Conservation (phyloP, 805 yeast species). For the Ogataea trehaloabstinens region DNA sequence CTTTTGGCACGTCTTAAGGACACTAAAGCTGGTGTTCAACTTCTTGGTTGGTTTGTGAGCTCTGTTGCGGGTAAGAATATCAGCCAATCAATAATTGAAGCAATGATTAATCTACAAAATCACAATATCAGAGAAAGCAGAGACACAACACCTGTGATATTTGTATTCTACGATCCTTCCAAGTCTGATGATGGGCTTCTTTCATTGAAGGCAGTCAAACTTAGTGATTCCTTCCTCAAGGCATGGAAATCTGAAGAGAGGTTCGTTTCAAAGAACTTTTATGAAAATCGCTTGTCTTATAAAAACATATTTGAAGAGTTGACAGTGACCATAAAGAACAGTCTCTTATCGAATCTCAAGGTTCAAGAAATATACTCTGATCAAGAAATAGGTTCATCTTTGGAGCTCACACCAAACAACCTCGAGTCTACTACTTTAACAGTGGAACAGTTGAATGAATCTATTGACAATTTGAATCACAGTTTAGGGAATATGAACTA, state of each 20-base stretch:
- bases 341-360: conserved; percentile 51
- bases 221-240: conserved; percentile 59
- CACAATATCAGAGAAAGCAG: conserved; percentile 25
- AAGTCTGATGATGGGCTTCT: conserved; percentile 61
- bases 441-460: conserved; percentile 62
- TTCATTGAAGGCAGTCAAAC: conserved; percentile 65
- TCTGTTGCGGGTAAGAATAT: conserved; percentile 68
- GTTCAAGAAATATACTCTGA: conserved; percentile 24
- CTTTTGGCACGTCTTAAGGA: conserved; percentile 58
- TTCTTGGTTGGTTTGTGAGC: conserved; percentile 80
- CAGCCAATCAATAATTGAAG: conserved; percentile 64
- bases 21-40: conserved; percentile 64
- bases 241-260: conserved; percentile 48
- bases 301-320: conserved; percentile 71
- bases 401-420: conserved; percentile 39
- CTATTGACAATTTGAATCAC: conserved; percentile 72
- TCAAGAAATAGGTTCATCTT: conserved; percentile 23
- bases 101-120: conserved; percentile 60
- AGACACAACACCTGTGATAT: conserved; percentile 43
- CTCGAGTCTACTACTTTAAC: conserved; percentile 41
- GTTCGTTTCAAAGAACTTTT: conserved; percentile 65
- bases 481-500: conserved; percentile 79
- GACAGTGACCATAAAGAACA: conserved; percentile 63
- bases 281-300: conserved; percentile 57
- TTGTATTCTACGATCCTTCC: conserved; percentile 65